Base-by-base conservation (phyloP, 179 eudicot species). In the Nepenthes alata region DNA sequence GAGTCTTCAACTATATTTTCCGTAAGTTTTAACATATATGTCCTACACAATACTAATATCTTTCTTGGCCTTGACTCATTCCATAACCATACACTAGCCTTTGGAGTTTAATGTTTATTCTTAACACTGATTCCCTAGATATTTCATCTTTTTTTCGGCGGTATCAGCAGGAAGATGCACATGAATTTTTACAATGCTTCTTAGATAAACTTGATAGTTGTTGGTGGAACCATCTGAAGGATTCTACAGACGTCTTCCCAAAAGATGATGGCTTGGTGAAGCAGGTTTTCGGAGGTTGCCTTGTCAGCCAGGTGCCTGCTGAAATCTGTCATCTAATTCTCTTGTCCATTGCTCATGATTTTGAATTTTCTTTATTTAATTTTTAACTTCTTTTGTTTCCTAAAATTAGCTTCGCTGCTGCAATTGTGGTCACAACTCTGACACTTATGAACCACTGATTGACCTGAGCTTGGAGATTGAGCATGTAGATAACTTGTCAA, bases 151-250 rank as follows among this genome's bases (percentile, higher is more conserved):
- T 41, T 49, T 91, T 91, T 16, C 82, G 58, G 53, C 75, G 88
- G 72, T 77, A 65, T 65, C 88, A 86, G 72, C 96, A 91, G 71
- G 96, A 91, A 71, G 98, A 91, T 83, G 98, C 96, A 55, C 98
- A 89, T 67, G 96, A 89, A 61, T 86, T 84, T 76, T 74, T 91
- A 65, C 96, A 86, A 53, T 86, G 89, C 73, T 74, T 91, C 51
- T 63, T 86, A 60, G 91, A 84, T 76, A 89, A 80, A 67, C 87
- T 86, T 65, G 95, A 91, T 56, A 75, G 64, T 52, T 81, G 77
- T 64, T 81, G 81, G 78, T 60, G 47, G 41, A 61, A 73, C 41
- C 76, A 66, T 15, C 68, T 63, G 58, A 35, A 38, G 6, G 63
- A 59, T 57, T 71, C 64, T 35, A 55, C 4, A 50, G 47, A 57